Conservation (phyloP, 768 basidiomycete genomes). For the Lanmaoa rubissima region DNA sequence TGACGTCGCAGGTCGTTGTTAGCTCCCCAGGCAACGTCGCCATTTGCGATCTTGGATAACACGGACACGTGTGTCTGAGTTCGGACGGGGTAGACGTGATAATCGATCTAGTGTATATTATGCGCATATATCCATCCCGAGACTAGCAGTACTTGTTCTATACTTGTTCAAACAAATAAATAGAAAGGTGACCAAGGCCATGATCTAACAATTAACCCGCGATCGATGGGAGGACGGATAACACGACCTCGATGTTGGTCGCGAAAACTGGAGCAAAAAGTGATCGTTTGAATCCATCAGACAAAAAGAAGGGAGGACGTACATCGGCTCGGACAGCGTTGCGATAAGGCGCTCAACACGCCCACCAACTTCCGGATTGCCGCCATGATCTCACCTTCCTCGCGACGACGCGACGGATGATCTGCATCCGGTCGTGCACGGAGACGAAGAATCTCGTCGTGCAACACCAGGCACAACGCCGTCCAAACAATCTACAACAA, state of each 20-base stretch:
- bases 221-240: slow-evolving; percentile 26
- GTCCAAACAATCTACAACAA: slow-evolving; percentile 26
- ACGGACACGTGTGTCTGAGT: slow-evolving; percentile 16
- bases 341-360: slow-evolving; percentile 17
- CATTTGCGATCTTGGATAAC: slow-evolving; percentile 27
- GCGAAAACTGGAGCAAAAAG: slow-evolving; percentile 16
- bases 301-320: neutral
- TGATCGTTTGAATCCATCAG: neutral
- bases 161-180: neutral
- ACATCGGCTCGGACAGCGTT: slow-evolving; percentile 20
- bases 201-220: neutral
- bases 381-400: slow-evolving; percentile 11
- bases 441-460: slow-evolving; percentile 22
- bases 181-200: neutral
- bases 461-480: slow-evolving; percentile 16
- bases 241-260: slow-evolving; percentile 24
- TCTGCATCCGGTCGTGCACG: slow-evolving; percentile 9
- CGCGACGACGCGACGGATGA: slow-evolving; percentile 4
- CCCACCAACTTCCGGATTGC: slow-evolving; percentile 19
- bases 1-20: slow-evolving; percentile 1
- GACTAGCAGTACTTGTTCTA: neutral
- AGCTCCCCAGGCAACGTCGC: slow-evolving; percentile 28
- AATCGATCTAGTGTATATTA: neutral
- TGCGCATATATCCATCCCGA: neutral
- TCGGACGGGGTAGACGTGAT: neutral